Percentiles rank a stretch among this genome's conserved stretches.
These are phyloP conservation scores for Warburgia ugandensis DNA, from an alignment of 164 flowering plant species.

Conservation along the genomic window DNA sequence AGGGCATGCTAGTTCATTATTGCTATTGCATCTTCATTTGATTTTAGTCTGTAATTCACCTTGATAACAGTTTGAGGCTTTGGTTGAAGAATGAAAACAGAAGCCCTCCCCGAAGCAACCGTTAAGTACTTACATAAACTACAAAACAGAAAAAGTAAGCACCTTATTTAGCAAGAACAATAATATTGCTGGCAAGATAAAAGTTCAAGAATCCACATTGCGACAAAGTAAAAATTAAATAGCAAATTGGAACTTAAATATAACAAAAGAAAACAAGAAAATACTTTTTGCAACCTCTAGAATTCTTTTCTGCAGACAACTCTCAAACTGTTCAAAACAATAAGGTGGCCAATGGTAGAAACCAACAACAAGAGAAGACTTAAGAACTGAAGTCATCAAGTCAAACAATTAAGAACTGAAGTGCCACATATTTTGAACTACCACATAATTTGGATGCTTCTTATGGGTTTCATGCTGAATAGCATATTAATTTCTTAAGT, in stretches of 20 bases:
- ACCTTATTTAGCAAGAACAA: not conserved
- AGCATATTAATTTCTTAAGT: too few relatives aligned
- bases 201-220: not conserved
- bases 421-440: too few relatives aligned
- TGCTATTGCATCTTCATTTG: not conserved
- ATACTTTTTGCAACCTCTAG: not conserved
- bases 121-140: constrained; percentile 87
- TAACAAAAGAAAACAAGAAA: not conserved
- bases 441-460: too few relatives aligned
- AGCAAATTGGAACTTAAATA: not conserved
- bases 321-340: not conserved
- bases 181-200: not conserved
- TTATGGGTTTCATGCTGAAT: too few relatives aligned
- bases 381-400: too few relatives aligned
- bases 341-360: not conserved
- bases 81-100: constrained; percentile 54
- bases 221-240: too few relatives aligned
- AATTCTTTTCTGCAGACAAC: not conserved
- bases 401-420: too few relatives aligned
- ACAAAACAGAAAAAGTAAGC: constrained; percentile 17
- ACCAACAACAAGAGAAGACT: too few relatives aligned
- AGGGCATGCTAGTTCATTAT: not conserved
- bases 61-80: constrained; percentile 43
- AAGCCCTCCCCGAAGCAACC: constrained; percentile 90
- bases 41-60: constrained; percentile 33